Evolutionary conservation across 2,329 filamentous ascomycete genomes (phyloP), one percentile per base, ranked within the genome.

Genomic region (Pseudonectria foliicola): DNA sequence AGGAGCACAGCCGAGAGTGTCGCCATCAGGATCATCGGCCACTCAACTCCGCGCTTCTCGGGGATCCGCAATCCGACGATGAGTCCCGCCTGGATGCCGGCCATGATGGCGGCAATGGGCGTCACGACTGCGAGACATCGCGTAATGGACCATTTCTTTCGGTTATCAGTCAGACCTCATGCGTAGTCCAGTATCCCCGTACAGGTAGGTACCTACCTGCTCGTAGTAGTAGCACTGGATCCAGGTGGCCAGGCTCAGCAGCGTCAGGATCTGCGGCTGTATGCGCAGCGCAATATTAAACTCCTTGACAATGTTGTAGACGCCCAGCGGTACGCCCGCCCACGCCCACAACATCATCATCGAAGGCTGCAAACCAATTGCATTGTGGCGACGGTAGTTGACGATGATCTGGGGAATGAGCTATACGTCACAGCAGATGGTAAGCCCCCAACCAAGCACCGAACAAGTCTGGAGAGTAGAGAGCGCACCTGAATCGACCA

Each of bases 341-440:
- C 68, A 74, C 0, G 77, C 76, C 71, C 80, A 85, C 3, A 83
- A 65, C 53, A 85, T 71, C 79, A 85, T 84, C 80, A 85, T 83
- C 0, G 75, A 75, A 0, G 75, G 70, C 32, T 83, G 79, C 0
- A 85, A 64, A 1, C 80, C 80, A 1, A 66, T 71, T 1, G 79
- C 78, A 61, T 82, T 68, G 53, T 83, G 78, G 1, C 80, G 66
- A 4, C 73, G 69, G 48, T 80, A 77, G 49, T 85, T 85, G 48
- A 82, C 72, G 24, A 79, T 55, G 31, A 85, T 82, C 52, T 85
- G 81, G 0, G 81, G 80, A 16, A 85, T 71, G 16, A 85, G 64
- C 70, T 84, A 43, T 1, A 13, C 11, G 1, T n/a, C 7, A 5
- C 0, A 3, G n/a, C 27, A 16, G 16, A 12, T 43, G 13, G 46